Evolutionary conservation across 768 basidiomycete genomes (phyloP), one percentile per base, ranked within the genome.

Genomic region (Kwoniella botswanensis): DNA sequence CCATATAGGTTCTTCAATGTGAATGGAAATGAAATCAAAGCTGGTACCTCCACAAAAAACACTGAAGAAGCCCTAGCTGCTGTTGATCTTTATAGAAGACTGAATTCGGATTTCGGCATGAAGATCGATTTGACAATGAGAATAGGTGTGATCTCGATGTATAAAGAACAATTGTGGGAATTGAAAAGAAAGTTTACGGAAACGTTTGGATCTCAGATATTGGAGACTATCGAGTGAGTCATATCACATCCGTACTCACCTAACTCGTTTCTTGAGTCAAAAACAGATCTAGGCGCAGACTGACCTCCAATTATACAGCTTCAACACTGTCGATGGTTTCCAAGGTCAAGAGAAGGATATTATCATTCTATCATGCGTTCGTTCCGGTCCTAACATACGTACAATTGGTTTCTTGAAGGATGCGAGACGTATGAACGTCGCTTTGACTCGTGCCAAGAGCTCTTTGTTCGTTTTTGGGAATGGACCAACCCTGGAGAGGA

Each of bases 341-440:
- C 97, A 99, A 83, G 97, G 97, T 59, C 97, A 99, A 85, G 97
- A 99, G 83, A 99, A 99, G 82, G 93, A 96, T 76, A 89, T 99
- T 64, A 96, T 99, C 84, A 98, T 99, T 74, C 87, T 99, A 21
- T 98, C 97, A 3, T 97, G 94, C 81, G 97, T 98, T 21, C 89
- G 97, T 72, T 92, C 94, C 11, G 94, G 97, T 5, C 90, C 92
- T 18, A 90, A 91, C n/a, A 82, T 93, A 21, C 87, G 88, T 68
- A 88, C 86, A 0, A 89, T 98, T 65, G 97, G 97, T 69, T 98
- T 98, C 86, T 87, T 98, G 76, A 88, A 89, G 74, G 94, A 96
- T 82, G 82, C 87, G 22, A 90, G 95, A 55, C 90, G 96, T 55
- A 96, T 98, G 92, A 98, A 99, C 83, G 96, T 99, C n/a, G 95